Percentiles rank a stretch among this genome's conserved stretches.
These are phyloP conservation scores for Lepiota brunneoincarnata DNA, from an alignment of 768 basidiomycete genomes.

Conservation along the genomic window DNA sequence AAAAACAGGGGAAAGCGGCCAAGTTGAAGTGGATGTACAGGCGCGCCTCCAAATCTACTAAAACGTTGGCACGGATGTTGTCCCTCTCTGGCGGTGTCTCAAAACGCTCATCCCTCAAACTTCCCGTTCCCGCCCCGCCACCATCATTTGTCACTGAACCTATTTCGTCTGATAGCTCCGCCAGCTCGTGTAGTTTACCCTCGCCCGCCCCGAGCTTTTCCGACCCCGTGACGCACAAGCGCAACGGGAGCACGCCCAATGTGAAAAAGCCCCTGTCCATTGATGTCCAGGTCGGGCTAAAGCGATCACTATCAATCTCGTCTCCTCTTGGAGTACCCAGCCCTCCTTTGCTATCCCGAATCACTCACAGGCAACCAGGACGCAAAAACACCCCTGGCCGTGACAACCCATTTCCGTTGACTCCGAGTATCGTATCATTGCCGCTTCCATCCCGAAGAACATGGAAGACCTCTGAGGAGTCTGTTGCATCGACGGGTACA, in stretches of 20 bases:
- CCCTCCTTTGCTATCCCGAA: neutral
- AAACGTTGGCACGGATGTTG: neutral
- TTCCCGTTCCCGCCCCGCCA: neutral
- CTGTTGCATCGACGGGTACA: neutral
- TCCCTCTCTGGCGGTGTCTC: neutral
- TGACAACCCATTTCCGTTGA: neutral
- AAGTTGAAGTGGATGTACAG: constrained; percentile 7
- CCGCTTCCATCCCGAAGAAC: neutral
- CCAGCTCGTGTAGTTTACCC: neutral
- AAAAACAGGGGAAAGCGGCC: neutral
- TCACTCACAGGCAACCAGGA: neutral
- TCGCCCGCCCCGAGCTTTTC: neutral
- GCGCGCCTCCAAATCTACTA: constrained; percentile 1
- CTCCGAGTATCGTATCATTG: neutral
- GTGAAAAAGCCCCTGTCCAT: neutral
- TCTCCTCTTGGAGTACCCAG: neutral
- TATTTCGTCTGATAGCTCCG: constrained; percentile 3
- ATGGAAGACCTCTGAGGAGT: neutral
- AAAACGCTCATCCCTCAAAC: neutral
- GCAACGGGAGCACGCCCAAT: neutral
- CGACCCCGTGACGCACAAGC: neutral
- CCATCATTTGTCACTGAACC: neutral
- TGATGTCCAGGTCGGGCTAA: neutral
- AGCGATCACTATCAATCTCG: constrained; percentile 4
- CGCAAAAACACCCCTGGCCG: neutral